Evolutionary conservation across 2,329 filamentous ascomycete species (phyloP).

Genomic region (Claviceps maximensis): DNA sequence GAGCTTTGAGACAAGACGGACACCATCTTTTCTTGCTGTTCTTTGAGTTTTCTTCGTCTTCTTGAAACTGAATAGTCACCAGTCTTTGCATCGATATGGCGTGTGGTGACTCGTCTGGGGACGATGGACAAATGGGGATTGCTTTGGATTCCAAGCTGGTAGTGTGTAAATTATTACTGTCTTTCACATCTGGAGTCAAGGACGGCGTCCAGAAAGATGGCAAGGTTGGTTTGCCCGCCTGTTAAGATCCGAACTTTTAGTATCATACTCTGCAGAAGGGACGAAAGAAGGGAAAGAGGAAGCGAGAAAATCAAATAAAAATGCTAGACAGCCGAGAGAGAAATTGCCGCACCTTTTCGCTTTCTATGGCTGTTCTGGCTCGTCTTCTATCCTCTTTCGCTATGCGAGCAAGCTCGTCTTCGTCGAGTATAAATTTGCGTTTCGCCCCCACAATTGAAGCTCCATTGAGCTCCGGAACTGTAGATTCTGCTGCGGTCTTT

Average conservation of each 20-base stretch:
- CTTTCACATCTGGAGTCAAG: slow-evolving; percentile 48
- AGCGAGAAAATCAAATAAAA: no score
- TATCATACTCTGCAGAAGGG: background rate
- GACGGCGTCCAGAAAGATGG: slow-evolving; percentile 92
- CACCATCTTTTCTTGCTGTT: slow-evolving; percentile 43
- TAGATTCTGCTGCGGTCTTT: slow-evolving; percentile 15
- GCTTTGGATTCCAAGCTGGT: slow-evolving; percentile 50
- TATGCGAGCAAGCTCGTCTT: slow-evolving; percentile 59
- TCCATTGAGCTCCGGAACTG: background rate
- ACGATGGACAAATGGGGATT: slow-evolving; percentile 64
- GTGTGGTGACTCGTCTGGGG: slow-evolving; percentile 53
- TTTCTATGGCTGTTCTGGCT: slow-evolving; percentile 55
- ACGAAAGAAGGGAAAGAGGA: background rate
- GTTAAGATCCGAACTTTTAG: slow-evolving; percentile 24
- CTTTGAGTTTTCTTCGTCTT: slow-evolving; percentile 43
- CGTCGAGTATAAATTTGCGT: slow-evolving; percentile 64
- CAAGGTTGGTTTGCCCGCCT: slow-evolving; percentile 52
- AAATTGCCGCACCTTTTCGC: slow-evolving; percentile 46
- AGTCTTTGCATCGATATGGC: slow-evolving; percentile 66
- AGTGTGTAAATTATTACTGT: slow-evolving; percentile 34
- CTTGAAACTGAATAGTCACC: slow-evolving; percentile 62
- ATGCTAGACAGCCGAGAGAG: background rate
- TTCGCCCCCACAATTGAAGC: slow-evolving; percentile 29
- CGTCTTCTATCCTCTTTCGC: slow-evolving; percentile 56
- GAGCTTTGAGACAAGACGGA: slow-evolving; percentile 70